Evolutionary conservation across 225 moss, liverwort and hornwort species (phyloP).

Genomic region (Pseudoscleropodium purum): DNA sequence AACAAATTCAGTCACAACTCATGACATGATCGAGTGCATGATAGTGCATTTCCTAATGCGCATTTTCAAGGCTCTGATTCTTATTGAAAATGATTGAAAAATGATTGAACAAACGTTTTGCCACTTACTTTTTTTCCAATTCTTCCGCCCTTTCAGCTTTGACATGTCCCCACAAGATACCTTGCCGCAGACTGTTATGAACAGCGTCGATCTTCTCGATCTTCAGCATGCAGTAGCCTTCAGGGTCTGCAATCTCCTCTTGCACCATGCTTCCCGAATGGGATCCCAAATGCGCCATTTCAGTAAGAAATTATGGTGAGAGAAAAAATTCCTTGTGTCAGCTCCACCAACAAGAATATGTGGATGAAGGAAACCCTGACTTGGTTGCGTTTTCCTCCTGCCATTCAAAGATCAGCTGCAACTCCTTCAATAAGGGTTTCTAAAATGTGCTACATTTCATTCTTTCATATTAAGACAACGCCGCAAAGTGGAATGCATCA

Average conservation of each 20-base stretch:
- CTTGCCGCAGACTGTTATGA: constrained; percentile 30
- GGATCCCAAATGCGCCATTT: constrained; percentile 5
- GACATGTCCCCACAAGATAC: constrained; percentile 39
- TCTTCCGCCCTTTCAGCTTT: constrained; percentile 29
- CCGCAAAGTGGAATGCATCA: not conserved
- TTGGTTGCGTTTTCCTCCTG: not conserved
- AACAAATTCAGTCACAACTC: not conserved
- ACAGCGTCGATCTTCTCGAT: constrained; percentile 42
- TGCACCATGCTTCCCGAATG: constrained; percentile 6
- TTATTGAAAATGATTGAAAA: not conserved
- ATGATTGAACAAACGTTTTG: too few species aligned
- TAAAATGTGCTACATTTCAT: not conserved
- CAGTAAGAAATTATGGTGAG: not conserved
- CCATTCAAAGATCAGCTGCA: not conserved
- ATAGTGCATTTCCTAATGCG: not conserved
- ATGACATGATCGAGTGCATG: not conserved
- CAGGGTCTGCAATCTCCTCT: constrained; percentile 33
- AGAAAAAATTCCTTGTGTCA: not conserved
- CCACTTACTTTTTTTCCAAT: constrained; percentile 37
- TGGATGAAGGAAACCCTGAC: not conserved
- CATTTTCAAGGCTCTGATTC: not conserved
- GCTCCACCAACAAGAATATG: not conserved
- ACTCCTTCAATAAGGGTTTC: not conserved
- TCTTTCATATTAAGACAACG: not conserved
- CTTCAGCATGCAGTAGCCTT: constrained; percentile 19